A percentile compares a stretch with the other conserved stretches of the same genome.
Evolutionary conservation across 169 alveolate species (phyloP).

Genomic region (Plasmodium relictum): DNA sequence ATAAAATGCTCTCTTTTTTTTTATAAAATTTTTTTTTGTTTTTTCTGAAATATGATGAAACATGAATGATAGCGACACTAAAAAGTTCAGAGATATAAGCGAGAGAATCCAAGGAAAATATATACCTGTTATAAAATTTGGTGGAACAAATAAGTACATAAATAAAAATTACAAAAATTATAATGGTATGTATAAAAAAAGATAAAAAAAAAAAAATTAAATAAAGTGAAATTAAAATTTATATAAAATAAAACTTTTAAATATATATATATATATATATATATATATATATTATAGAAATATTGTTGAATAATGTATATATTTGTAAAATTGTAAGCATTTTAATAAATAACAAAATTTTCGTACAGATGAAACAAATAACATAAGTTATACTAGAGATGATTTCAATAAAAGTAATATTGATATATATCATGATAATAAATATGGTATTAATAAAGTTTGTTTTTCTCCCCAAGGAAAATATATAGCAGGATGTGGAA

Average conservation of each 20-base stretch:
- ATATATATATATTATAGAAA: background rate
- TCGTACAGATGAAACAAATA: conserved; percentile 32
- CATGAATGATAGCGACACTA: conserved; percentile 60
- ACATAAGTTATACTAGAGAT: conserved; percentile 24
- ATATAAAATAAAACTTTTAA: background rate
- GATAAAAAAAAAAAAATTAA: background rate
- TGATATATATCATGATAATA: conserved; percentile 41
- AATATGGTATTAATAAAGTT: conserved; percentile 64
- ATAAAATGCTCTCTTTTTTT: conserved; percentile 16
- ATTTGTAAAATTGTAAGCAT: background rate
- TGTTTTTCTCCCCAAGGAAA: conserved; percentile 78
- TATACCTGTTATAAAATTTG: conserved; percentile 71
- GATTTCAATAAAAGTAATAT: background rate
- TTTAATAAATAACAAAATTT: background rate
- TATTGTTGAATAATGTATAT: background rate
- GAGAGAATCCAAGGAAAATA: conserved; percentile 60
- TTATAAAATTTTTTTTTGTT: background rate
- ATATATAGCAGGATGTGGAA: conserved; percentile 75
- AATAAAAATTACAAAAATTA: conserved; percentile 60
- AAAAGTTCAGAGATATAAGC: conserved; percentile 59
- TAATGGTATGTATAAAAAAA: conserved; percentile 26
- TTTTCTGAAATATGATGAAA: conserved; percentile 57
- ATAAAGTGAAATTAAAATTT: background rate
- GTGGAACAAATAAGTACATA: conserved; percentile 71
- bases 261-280: conserved; percentile 11